Percentiles rank a stretch among this genome's conserved stretches.
Conservation (phyloP, 2,329 filamentous ascomycete species). For the Fusarium succisae region DNA sequence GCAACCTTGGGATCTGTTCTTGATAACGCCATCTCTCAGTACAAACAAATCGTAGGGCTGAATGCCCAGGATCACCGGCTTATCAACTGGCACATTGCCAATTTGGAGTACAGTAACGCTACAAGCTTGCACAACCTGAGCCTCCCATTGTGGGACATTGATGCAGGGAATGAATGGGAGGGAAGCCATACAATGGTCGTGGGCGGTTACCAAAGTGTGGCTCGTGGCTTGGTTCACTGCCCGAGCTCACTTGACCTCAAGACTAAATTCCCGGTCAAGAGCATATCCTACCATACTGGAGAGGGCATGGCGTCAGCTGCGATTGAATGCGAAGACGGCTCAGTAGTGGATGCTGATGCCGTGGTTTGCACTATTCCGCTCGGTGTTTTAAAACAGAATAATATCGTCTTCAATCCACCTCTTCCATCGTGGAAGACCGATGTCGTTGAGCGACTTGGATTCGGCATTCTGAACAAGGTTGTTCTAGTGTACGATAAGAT, state of each 20-base stretch:
- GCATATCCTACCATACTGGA: slow-evolving; percentile 70
- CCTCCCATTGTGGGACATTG: slow-evolving; percentile 93
- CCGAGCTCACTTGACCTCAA: slow-evolving; percentile 81
- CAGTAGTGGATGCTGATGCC: slow-evolving; percentile 81
- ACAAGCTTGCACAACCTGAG: slow-evolving; percentile 88
- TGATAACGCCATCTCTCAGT: slow-evolving; percentile 90
- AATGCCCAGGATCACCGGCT: slow-evolving; percentile 87
- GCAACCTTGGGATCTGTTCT: slow-evolving; percentile 91
- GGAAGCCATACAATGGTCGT: slow-evolving; percentile 93
- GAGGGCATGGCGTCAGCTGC: slow-evolving; percentile 59
- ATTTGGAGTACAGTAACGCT: slow-evolving; percentile 97
- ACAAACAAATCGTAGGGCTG: slow-evolving; percentile 82
- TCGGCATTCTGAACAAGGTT: slow-evolving; percentile 94
- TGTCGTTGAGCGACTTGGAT: slow-evolving; percentile 85
- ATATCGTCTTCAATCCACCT: slow-evolving; percentile 85
- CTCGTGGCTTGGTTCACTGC: slow-evolving; percentile 82
- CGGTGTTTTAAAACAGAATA: slow-evolving; percentile 87
- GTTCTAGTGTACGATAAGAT: slow-evolving; percentile 87
- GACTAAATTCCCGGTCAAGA: slow-evolving; percentile 76
- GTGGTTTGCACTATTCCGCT: slow-evolving; percentile 92
- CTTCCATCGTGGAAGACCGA: slow-evolving; percentile 88
- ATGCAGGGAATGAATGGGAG: slow-evolving; percentile 97
- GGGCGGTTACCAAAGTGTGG: slow-evolving; percentile 92
- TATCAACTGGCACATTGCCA: slow-evolving; percentile 98
- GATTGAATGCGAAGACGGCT: slow-evolving; percentile 81